Evolutionary conservation across 805 yeast species (phyloP).

Genomic region (Myxozyma lipomycoides): DNA sequence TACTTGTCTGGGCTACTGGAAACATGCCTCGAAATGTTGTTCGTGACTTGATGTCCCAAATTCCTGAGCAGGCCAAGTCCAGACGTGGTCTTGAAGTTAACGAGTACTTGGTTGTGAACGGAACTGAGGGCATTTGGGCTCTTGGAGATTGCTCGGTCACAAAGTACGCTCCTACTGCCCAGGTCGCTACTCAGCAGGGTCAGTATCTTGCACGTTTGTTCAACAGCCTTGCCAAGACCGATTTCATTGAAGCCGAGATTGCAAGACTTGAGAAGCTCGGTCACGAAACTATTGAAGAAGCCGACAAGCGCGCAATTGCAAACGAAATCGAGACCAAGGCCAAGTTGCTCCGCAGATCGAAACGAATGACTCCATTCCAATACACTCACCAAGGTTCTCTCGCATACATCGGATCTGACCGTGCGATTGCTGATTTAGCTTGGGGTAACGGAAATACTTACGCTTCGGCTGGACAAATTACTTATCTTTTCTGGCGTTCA

Average conservation of each 20-base stretch:
- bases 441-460: slow-evolving; percentile 64
- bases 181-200: slow-evolving; percentile 95
- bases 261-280: slow-evolving; percentile 40
- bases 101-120: slow-evolving; percentile 76
- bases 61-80: slow-evolving; percentile 70
- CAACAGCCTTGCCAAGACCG: slow-evolving; percentile 38
- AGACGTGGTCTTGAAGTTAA: slow-evolving; percentile 87
- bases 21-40: slow-evolving; percentile 81
- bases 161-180: slow-evolving; percentile 92
- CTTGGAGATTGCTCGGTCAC: slow-evolving; percentile 92
- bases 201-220: slow-evolving; percentile 70
- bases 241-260: slow-evolving; percentile 39
- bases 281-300: slow-evolving; percentile 30
- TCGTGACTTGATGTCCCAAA: slow-evolving; percentile 57
- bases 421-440: slow-evolving; percentile 88
- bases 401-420: slow-evolving; percentile 87
- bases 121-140: slow-evolving; percentile 78
- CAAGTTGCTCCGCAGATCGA: slow-evolving; percentile 38
- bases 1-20: slow-evolving; percentile 97
- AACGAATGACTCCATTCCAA: slow-evolving; percentile 52
- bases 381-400: slow-evolving; percentile 89
- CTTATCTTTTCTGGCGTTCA: slow-evolving; percentile 91
- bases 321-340: slow-evolving; percentile 48
- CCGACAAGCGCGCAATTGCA: slow-evolving; percentile 41
- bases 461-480: slow-evolving; percentile 77